Evolutionary conservation across 768 basidiomycete genomes (phyloP).

Genomic region (Serendipita sp.): DNA sequence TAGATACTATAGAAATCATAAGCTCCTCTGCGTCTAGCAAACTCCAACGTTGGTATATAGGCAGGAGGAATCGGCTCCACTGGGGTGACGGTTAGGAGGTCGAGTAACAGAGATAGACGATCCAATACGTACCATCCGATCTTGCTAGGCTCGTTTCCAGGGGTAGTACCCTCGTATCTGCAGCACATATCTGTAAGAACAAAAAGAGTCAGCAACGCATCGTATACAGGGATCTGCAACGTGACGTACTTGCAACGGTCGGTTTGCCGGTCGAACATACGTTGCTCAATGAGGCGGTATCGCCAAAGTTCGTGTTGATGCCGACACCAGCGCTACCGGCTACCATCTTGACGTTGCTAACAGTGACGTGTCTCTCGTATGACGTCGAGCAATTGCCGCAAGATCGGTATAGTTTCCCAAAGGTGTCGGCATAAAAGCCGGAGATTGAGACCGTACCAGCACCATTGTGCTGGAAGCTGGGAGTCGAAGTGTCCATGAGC

Average conservation of each 20-base stretch:
- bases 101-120: neutral
- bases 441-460: neutral
- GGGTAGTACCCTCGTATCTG: neutral
- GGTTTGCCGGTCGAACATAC: constrained; percentile 10
- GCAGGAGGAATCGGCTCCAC: neutral
- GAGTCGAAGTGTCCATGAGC: neutral
- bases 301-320: constrained; percentile 9
- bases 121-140: constrained; percentile 6
- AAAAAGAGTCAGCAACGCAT: neutral
- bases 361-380: constrained; percentile 5
- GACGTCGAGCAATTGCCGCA: neutral
- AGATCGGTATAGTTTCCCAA: neutral
- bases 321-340: constrained; percentile 8
- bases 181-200: neutral
- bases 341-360: constrained; percentile 5
- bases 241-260: constrained; percentile 3
- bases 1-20: too few relatives aligned
- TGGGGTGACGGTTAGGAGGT: neutral
- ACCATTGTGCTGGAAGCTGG: neutral
- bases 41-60: neutral
- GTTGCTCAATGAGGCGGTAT: constrained; percentile 6
- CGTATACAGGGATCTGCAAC: neutral
- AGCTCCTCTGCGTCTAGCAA: neutral
- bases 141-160: constrained; percentile 8
- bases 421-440: neutral